Evolutionary conservation across 306 rosid species (phyloP).

Genomic region (Inga leiocalycina): DNA sequence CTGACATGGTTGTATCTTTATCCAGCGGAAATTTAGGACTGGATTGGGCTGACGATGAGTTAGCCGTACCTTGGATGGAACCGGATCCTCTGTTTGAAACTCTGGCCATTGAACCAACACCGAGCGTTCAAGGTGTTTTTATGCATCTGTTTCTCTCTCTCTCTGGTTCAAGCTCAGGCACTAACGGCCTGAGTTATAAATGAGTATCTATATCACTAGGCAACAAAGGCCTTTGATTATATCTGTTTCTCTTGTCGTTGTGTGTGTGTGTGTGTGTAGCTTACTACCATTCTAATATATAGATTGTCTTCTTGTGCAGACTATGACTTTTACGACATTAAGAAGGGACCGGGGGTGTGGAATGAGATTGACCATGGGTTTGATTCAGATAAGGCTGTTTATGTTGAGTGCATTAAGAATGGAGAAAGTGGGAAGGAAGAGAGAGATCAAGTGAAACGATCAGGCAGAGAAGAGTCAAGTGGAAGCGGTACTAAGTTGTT

Average conservation of each 20-base stretch:
- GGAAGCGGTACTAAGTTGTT: constrained; percentile 38
- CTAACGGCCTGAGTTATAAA: no score
- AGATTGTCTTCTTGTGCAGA: constrained; percentile 41
- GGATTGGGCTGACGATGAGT: constrained; percentile 41
- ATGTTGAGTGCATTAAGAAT: not conserved
- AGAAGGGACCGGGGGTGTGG: constrained; percentile 31
- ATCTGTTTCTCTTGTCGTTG: not conserved
- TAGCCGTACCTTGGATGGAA: constrained; percentile 38
- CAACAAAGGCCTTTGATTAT: no score
- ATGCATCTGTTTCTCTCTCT: no score
- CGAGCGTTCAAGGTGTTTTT: constrained; percentile 38
- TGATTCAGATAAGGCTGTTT: constrained; percentile 24
- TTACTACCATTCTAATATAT: not conserved
- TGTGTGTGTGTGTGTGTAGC: not conserved
- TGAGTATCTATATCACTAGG: no score
- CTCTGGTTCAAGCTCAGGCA: no score
- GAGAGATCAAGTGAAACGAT: constrained; percentile 17
- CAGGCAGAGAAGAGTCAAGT: constrained; percentile 29
- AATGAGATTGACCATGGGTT: constrained; percentile 35
- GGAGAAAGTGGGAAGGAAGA: constrained; percentile 31
- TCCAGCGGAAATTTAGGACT: constrained; percentile 29
- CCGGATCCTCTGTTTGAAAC: constrained; percentile 38
- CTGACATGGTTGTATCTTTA: constrained; percentile 1
- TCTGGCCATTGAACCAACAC: constrained; percentile 39
- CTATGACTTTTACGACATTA: constrained; percentile 25